phyloP scores from a whole-genome alignment of 768 basidiomycete species.

The Phaffia australis region DNA sequence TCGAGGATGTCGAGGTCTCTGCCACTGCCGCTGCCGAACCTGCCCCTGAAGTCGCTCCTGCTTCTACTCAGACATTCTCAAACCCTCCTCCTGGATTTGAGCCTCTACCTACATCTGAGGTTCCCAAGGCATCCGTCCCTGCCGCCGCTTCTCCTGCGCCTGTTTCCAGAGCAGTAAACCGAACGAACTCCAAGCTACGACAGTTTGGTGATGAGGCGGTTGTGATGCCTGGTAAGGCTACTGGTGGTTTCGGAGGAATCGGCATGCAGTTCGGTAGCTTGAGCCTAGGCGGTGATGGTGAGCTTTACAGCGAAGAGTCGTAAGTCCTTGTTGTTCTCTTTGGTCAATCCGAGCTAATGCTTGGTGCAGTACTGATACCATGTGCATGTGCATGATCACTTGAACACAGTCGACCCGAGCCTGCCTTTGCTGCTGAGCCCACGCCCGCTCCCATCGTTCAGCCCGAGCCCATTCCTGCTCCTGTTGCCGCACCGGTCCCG shows the following conservation, averaged over 20 bases:
- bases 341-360: background rate
- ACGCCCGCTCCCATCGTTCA: constrained; percentile 22
- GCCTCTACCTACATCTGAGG: constrained; percentile 30
- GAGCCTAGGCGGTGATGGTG: constrained; percentile 35
- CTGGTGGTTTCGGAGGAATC: constrained; percentile 30
- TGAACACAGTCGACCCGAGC: constrained; percentile 29
- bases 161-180: constrained; percentile 7
- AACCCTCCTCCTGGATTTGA: constrained; percentile 24
- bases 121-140: constrained; percentile 6
- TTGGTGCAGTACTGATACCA: constrained; percentile 26
- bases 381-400: background rate
- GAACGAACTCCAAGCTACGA: constrained; percentile 32
- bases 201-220: constrained; percentile 37
- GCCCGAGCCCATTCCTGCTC: constrained; percentile 28
- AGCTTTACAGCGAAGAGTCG: constrained; percentile 22
- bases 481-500: constrained; percentile 24
- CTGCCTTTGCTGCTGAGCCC: background rate
- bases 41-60: constrained; percentile 8
- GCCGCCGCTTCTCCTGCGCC: constrained; percentile 13
- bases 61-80: background rate
- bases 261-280: constrained; percentile 40
- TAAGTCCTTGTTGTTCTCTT: constrained; percentile 1
- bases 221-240: constrained; percentile 34
- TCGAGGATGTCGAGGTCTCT: constrained; percentile 27
- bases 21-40: constrained; percentile 34